Base-by-base conservation (phyloP, 257 asterid species). In the Thymus mandschuricus region DNA sequence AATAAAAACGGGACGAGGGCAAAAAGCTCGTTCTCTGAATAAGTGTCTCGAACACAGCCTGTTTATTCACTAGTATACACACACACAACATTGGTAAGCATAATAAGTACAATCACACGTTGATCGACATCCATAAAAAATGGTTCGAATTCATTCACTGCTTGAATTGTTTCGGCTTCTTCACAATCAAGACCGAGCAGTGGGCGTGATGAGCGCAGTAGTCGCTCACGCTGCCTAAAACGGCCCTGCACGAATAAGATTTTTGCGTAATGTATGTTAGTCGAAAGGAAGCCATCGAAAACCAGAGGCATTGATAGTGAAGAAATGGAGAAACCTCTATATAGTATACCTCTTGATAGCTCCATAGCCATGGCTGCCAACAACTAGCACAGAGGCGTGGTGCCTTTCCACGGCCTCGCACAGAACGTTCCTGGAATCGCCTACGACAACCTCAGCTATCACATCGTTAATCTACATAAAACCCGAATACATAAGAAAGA, bases 361-460 rank as follows among this genome's bases (percentile, higher is more conserved):
- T 82, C 98, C 97, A 85, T 93, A 93, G 46, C 97, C 98, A 81
- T 93, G 98, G 55, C 96, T 91, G 13, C 98, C 97, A 30, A 93
- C 85, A 57, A 89, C 95, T 64, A 93, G 72, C 29, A 91, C 21
- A 54, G 96, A 81, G 49, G 98, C 98, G 31, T 85, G 82, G 76
- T 91, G 86, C 76, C 71, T 89, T 30, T 93, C 96, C 60, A 93
- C 98, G 70, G 96, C 89, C 56, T 93, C 97, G 27, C 96, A 91
- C 5, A 93, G 87, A 74, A 86, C 96, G 73, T 82, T 89, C 83
- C 97, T 81, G 30, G 97, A 80, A 91, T 93, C 98, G 3, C 98
- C 97, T 73, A 91, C 98, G 52, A 80, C 63, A 2, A 69, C 76
- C 80, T 91, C 97, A 4, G 71, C 10, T 1, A 12, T 41, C 52